These are phyloP conservation scores for Thermothielavioides terrestris DNA, from an alignment of 495 filamentous ascomycete species.

Conservation along the genomic window DNA sequence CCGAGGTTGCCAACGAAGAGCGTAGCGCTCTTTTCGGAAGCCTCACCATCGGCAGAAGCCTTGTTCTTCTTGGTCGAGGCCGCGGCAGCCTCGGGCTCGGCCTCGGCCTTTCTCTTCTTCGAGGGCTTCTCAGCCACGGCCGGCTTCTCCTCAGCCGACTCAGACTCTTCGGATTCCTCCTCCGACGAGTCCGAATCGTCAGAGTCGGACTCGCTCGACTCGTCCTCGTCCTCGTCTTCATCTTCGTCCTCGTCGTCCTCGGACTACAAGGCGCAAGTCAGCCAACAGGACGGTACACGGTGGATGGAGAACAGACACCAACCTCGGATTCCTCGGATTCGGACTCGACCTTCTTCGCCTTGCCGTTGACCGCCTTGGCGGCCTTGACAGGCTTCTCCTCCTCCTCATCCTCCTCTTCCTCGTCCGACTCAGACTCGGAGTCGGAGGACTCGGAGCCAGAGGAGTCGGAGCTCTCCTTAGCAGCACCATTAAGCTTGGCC, in stretches of 20 bases:
- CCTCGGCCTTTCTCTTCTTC: constrained; percentile 50
- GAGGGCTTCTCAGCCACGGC: constrained; percentile 36
- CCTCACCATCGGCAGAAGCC: constrained; percentile 45
- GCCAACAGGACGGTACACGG: neutral
- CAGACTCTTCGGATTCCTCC: constrained; percentile 34
- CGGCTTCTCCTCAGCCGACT: constrained; percentile 36
- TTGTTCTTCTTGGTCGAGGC: constrained; percentile 73
- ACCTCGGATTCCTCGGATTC: constrained; percentile 40
- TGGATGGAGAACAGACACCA: neutral
- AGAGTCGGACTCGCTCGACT: constrained; percentile 6
- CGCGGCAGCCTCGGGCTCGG: constrained; percentile 47
- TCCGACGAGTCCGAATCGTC: constrained; percentile 13
- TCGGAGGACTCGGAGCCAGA: constrained; percentile 27
- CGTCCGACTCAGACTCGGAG: constrained; percentile 37
- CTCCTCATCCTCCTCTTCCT: constrained; percentile 29
- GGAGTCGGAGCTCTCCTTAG: constrained; percentile 24
- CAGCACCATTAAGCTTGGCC: constrained; percentile 23
- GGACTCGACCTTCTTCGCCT: constrained; percentile 28
- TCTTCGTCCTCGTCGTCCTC: too few species aligned
- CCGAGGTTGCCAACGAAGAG: constrained; percentile 92
- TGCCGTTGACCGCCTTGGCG: constrained; percentile 28
- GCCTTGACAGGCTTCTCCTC: constrained; percentile 34
- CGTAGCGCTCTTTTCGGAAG: constrained; percentile 46
- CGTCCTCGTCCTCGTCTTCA: constrained; percentile 10
- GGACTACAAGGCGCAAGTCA: constrained; percentile 15